Percentiles rank a stretch among this genome's conserved stretches.
These are phyloP conservation scores for Tulasnella sp. DNA, from an alignment of 768 basidiomycete species.

Conservation along the genomic window DNA sequence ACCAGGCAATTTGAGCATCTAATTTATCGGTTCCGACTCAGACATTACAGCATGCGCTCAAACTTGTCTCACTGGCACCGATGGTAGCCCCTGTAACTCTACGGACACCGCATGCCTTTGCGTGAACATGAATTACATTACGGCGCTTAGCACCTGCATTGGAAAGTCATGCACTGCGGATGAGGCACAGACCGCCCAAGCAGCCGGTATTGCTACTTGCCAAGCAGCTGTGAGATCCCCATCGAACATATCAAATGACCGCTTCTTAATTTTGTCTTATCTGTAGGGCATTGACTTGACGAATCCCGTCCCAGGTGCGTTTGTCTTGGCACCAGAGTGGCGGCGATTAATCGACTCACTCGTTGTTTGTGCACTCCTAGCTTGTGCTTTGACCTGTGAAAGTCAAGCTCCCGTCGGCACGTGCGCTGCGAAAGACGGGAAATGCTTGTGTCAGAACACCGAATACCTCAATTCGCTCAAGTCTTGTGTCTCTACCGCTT, in stretches of 20 bases:
- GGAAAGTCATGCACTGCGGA: background rate
- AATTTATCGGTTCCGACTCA: background rate
- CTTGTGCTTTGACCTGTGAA: background rate
- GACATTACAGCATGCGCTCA: background rate
- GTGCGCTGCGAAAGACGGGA: constrained; percentile 38
- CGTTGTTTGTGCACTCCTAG: background rate
- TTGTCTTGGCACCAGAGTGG: background rate
- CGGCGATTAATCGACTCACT: background rate
- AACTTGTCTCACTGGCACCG: background rate
- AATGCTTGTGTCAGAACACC: constrained; percentile 43
- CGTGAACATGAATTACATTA: background rate
- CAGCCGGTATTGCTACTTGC: background rate
- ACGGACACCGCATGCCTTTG: background rate
- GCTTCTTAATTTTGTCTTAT: too few species aligned
- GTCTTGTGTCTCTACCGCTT: background rate
- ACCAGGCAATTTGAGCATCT: background rate
- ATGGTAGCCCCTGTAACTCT: background rate
- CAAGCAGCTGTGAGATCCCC: background rate
- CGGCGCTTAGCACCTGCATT: background rate
- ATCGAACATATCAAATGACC: too few species aligned
- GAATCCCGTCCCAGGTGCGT: background rate
- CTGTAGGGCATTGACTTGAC: background rate
- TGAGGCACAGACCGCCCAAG: background rate
- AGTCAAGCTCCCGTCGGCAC: constrained; percentile 21
- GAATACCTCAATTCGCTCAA: background rate